Percentiles rank a stretch among this genome's conserved stretches.
Evolutionary conservation across 2,329 filamentous ascomycete genomes (phyloP).

Genomic region (Botrytis paeoniae): DNA sequence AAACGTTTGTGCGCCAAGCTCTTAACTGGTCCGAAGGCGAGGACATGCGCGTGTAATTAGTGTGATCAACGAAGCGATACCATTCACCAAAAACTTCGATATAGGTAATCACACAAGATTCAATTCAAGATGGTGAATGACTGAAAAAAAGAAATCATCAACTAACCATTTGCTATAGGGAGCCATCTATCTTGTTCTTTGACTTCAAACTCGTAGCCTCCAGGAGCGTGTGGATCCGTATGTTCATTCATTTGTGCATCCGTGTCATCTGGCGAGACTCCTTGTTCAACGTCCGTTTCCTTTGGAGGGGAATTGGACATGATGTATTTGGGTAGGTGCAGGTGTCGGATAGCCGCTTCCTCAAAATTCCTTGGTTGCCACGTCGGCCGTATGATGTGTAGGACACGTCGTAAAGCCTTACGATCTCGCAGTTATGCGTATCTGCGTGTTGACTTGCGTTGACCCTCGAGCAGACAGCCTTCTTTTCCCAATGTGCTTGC

Average conservation of each 20-base stretch:
- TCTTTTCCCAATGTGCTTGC: constrained; percentile 27
- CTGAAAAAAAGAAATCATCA: constrained; percentile 32
- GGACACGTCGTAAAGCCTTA: constrained; percentile 27
- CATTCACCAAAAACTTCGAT: constrained; percentile 40
- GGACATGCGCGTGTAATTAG: constrained; percentile 40
- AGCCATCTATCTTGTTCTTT: constrained; percentile 99
- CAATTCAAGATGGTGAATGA: constrained; percentile 46
- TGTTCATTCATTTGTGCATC: constrained; percentile 86
- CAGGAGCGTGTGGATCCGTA: constrained; percentile 38
- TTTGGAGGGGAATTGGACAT: constrained; percentile 96
- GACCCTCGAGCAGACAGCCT: constrained; percentile 33
- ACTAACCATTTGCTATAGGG: constrained; percentile 99
- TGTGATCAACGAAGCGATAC: constrained; percentile 49
- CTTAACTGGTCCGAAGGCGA: constrained; percentile 35
- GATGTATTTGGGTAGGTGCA: constrained; percentile 67
- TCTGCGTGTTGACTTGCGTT: constrained; percentile 26
- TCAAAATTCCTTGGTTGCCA: constrained; percentile 37
- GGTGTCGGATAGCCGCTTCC: constrained; percentile 36
- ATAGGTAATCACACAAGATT: constrained; percentile 48
- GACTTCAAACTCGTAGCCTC: constrained; percentile 91
- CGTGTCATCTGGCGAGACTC: constrained; percentile 84
- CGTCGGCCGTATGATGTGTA: constrained; percentile 34
- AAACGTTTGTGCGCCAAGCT: constrained; percentile 35
- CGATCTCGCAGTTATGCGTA: constrained; percentile 29
- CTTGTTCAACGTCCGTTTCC: constrained; percentile 83